A percentile compares a stretch with the other conserved stretches of the same genome.
These are phyloP conservation scores for Xylariaceae sp. DNA, from an alignment of 2,329 filamentous ascomycete genomes.

Conservation along the genomic window DNA sequence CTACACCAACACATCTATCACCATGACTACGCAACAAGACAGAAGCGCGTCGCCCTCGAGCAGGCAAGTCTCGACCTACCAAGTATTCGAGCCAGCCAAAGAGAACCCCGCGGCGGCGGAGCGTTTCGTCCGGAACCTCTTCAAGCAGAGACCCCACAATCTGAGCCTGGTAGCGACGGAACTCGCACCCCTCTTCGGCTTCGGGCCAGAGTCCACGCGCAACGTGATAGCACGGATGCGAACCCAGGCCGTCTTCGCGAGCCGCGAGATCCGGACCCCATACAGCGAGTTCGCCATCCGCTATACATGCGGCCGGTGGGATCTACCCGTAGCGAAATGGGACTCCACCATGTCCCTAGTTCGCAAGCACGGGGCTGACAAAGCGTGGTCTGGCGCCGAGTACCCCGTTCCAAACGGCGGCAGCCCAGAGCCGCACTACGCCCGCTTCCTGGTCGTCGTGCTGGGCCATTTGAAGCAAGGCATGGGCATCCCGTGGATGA, in stretches of 20 bases:
- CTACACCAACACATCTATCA: not conserved
- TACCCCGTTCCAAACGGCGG: slow-evolving; percentile 1
- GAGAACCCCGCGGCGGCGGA: slow-evolving; percentile 18
- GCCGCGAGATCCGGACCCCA: slow-evolving; percentile 14
- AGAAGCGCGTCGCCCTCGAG: not conserved
- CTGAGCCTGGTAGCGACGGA: slow-evolving; percentile 19
- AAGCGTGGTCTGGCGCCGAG: not conserved
- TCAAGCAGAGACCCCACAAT: slow-evolving; percentile 19
- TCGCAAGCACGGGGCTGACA: not conserved
- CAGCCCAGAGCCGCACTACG: slow-evolving; percentile 23
- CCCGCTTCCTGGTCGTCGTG: slow-evolving; percentile 21
- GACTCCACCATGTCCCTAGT: slow-evolving; percentile 9
- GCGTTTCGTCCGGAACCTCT: slow-evolving; percentile 17
- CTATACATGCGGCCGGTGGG: slow-evolving; percentile 18
- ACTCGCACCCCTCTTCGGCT: slow-evolving; percentile 25
- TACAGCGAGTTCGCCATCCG: slow-evolving; percentile 20
- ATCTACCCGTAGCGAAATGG: slow-evolving; percentile 20
- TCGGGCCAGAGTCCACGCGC: slow-evolving; percentile 15
- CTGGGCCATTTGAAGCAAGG: not conserved
- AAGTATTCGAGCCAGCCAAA: slow-evolving; percentile 14
- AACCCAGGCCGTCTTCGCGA: slow-evolving; percentile 23
- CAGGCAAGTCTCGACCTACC: not conserved
- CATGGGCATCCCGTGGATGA: not conserved
- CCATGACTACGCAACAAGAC: not conserved
- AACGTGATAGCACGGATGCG: slow-evolving; percentile 17